Evolutionary conservation across 2,329 filamentous ascomycete genomes (phyloP), one percentile per base, ranked within the genome.

Genomic region (Capronia epimyces): DNA sequence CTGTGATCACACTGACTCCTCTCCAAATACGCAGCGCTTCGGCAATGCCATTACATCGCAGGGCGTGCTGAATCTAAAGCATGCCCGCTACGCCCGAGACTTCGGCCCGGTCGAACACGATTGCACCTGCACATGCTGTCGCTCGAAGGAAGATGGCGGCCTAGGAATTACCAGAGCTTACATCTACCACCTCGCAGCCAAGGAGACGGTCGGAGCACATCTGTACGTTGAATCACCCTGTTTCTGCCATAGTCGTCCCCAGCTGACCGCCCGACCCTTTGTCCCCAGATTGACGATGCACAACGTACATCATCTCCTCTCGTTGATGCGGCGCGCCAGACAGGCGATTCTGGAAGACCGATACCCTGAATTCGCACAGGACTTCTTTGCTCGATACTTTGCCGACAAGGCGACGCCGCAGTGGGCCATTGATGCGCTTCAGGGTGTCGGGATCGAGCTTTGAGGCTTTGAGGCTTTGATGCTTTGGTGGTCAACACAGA

Each of bases 201-300:
- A 98, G 71, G 93, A 98, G 74, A 98, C 93, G 0, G 90, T 88
- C 1, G 89, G 91, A 6, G 93, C 94, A 13, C 82, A 86, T 71
- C 64, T 86, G 66, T 75, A 66, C 61, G 71, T 45, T n/a, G 15
- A 10, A n/a, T 6, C 16, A 12, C 15, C 12, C 31, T 37, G 25
- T n/a, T 27, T 18, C 16, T 44, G 16, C 4, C 7, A 29, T 22
- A 10, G 5, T 27, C 6, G 25, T 10, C 25, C 10, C 25, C 10
- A 27, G 5, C 10, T 27, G 25, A 5, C 25, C 25, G 10, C 10
- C 10, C 25, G 10, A 27, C 6, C 25, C 21, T 47, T 8, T 46
- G 31, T 7, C 12, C 22, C 16, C 42, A 45, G 42, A 16, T 43
- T 60, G 48, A 95, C 89, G 1, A 89, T 97, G 65, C 93, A 98